Conservation (phyloP, 2,329 filamentous ascomycete species). For the Penicillium sp. region DNA sequence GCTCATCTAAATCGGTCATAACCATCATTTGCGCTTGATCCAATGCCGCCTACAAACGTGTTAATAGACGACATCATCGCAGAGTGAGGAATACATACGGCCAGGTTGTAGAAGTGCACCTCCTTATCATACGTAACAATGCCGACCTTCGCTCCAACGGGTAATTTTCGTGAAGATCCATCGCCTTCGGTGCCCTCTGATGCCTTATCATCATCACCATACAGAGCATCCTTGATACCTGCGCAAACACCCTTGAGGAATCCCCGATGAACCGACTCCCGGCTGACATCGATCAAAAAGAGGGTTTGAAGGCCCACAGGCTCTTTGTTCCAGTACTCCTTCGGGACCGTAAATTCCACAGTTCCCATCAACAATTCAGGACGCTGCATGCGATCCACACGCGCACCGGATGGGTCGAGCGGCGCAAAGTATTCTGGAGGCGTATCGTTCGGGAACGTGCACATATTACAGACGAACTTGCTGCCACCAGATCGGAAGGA, state of each 20-base stretch:
- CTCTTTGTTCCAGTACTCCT: constrained; percentile 96
- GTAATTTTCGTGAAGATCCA: constrained; percentile 49
- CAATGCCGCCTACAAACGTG: constrained; percentile 51
- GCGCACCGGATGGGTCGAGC: constrained; percentile 73
- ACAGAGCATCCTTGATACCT: constrained; percentile 75
- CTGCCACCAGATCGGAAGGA: constrained; percentile 87
- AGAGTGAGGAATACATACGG: constrained; percentile 46
- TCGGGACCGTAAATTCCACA: constrained; percentile 91
- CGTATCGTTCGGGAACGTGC: constrained; percentile 93
- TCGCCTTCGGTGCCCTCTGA: constrained; percentile 47
- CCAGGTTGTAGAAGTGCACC: constrained; percentile 95
- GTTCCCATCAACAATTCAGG: constrained; percentile 86
- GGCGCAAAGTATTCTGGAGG: constrained; percentile 86
- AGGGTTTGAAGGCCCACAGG: constrained; percentile 80
- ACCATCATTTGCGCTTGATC: constrained; percentile 95
- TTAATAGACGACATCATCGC: constrained; percentile 19
- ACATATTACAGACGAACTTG: constrained; percentile 97
- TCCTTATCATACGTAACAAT: constrained; percentile 96
- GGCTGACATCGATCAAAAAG: constrained; percentile 87
- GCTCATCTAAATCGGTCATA: constrained; percentile 94
- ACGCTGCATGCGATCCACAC: constrained; percentile 77
- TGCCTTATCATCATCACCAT: constrained; percentile 54
- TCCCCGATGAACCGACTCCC: constrained; percentile 82
- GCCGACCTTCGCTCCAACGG: constrained; percentile 74
- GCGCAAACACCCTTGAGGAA: constrained; percentile 85